These are phyloP conservation scores for Chaetomiaceae sp. DNA, from an alignment of 2,329 filamentous ascomycete species.

Conservation along the genomic window DNA sequence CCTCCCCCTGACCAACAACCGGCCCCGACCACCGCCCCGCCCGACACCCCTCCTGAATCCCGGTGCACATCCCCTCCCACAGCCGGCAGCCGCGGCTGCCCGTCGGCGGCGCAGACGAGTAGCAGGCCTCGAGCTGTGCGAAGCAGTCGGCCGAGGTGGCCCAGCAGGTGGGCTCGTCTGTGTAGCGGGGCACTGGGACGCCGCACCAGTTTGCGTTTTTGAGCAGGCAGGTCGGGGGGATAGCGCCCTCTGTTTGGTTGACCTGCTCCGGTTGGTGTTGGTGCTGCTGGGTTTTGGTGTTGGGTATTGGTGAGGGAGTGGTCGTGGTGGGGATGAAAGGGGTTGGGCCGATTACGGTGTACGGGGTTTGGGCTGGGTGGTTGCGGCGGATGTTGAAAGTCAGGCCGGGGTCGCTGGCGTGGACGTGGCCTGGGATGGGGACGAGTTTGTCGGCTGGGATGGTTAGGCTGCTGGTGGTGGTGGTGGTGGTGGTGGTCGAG, in stretches of 20 bases:
- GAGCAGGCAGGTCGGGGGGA: slow-evolving; percentile 52
- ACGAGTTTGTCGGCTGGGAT: slow-evolving; percentile 47
- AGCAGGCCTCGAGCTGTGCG: slow-evolving; percentile 55
- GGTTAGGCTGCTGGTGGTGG: no score
- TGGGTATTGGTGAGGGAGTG: slow-evolving; percentile 1
- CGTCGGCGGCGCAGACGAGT: slow-evolving; percentile 49
- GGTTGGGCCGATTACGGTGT: slow-evolving; percentile 52
- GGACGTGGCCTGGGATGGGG: slow-evolving; percentile 61
- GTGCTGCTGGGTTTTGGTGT: slow-evolving; percentile 5
- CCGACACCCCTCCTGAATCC: slow-evolving; percentile 39
- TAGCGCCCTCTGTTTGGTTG: slow-evolving; percentile 37
- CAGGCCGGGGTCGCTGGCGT: slow-evolving; percentile 47
- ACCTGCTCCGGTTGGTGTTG: slow-evolving; percentile 8
- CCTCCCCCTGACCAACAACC: slow-evolving; percentile 31
- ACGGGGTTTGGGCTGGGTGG: slow-evolving; percentile 43
- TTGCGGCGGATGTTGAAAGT: slow-evolving; percentile 58
- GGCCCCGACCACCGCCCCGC: slow-evolving; percentile 41
- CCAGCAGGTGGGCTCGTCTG: slow-evolving; percentile 54
- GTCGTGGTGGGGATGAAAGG: slow-evolving; percentile 40
- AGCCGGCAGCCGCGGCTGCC: slow-evolving; percentile 53
- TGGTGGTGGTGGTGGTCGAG: slow-evolving; percentile 36
- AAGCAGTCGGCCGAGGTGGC: slow-evolving; percentile 50
- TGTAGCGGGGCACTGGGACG: slow-evolving; percentile 52
- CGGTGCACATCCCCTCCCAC: slow-evolving; percentile 57
- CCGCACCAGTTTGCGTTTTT: slow-evolving; percentile 71